Percentiles rank a stretch among this genome's conserved stretches.
These are phyloP conservation scores for Teratosphaeriaceae sp. DNA, from an alignment of 2,329 filamentous ascomycete genomes.

Conservation along the genomic window DNA sequence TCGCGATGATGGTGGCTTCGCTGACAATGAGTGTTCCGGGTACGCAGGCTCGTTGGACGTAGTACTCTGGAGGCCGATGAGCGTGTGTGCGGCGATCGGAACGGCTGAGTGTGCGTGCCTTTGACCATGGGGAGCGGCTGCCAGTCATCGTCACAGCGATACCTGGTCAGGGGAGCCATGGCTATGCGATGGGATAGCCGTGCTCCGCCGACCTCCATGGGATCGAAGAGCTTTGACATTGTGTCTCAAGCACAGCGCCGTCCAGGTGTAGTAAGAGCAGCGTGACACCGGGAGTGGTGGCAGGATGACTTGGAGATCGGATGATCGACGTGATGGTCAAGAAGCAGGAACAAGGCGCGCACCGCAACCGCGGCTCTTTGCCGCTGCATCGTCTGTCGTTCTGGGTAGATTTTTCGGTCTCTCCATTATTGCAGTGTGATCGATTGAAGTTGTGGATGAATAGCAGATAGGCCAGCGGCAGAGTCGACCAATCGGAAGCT, in stretches of 20 bases:
- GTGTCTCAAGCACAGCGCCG: neutral
- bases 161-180: conserved; percentile 51
- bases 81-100: conserved; percentile 25
- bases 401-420: too few species aligned
- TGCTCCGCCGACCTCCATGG: neutral
- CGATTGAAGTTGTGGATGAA: too few species aligned
- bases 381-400: too few species aligned
- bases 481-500: too few species aligned
- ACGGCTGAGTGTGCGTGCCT: conserved; percentile 10
- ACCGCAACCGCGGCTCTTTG: too few species aligned
- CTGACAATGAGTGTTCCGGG: conserved; percentile 27
- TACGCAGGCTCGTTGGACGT: conserved; percentile 23
- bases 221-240: conserved; percentile 3
- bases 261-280: neutral
- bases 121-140: conserved; percentile 11
- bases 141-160: conserved; percentile 37
- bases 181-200: conserved; percentile 17
- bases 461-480: too few species aligned
- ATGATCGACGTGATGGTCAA: too few species aligned
- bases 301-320: too few species aligned
- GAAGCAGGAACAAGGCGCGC: too few species aligned
- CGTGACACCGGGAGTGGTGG: too few species aligned
- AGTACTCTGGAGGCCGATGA: conserved; percentile 25
- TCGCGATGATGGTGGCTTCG: conserved; percentile 30
- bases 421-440: too few species aligned